Evolutionary conservation across 2,329 filamentous ascomycete species (phyloP).

Genomic region (Fusarium longipes): DNA sequence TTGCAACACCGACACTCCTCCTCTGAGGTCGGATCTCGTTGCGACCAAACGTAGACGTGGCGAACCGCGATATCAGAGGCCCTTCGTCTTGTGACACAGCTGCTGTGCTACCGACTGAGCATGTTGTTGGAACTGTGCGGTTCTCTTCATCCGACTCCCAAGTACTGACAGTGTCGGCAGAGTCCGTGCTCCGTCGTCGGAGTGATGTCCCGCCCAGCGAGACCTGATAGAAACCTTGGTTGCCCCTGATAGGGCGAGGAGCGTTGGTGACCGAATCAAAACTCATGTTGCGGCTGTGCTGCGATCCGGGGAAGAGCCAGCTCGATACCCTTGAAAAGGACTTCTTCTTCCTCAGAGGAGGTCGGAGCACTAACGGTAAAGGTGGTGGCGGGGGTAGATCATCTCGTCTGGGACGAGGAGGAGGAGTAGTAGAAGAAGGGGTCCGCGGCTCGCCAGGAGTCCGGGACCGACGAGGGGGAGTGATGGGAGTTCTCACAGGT

Average conservation of each 20-base stretch:
- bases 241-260: constrained; percentile 62
- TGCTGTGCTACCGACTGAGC: constrained; percentile 61
- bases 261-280: constrained; percentile 66
- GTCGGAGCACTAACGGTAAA: constrained; percentile 68
- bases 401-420: constrained; percentile 44
- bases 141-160: constrained; percentile 61
- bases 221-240: constrained; percentile 70
- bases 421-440: constrained; percentile 39
- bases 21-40: constrained; percentile 30
- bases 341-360: constrained; percentile 73
- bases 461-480: constrained; percentile 45
- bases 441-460: constrained; percentile 48
- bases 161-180: constrained; percentile 61
- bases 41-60: constrained; percentile 47
- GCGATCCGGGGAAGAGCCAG: constrained; percentile 64
- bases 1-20: constrained; percentile 47
- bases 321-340: constrained; percentile 71
- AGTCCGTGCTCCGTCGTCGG: constrained; percentile 57
- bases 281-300: constrained; percentile 54
- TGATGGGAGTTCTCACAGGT: constrained; percentile 50
- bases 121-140: constrained; percentile 60
- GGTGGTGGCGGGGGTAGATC: constrained; percentile 63
- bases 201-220: constrained; percentile 49
- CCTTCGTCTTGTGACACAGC: constrained; percentile 53
- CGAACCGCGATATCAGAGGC: constrained; percentile 52